phyloP scores from a whole-genome alignment of 2,329 filamentous ascomycete species.

The Penicillium sp. region DNA sequence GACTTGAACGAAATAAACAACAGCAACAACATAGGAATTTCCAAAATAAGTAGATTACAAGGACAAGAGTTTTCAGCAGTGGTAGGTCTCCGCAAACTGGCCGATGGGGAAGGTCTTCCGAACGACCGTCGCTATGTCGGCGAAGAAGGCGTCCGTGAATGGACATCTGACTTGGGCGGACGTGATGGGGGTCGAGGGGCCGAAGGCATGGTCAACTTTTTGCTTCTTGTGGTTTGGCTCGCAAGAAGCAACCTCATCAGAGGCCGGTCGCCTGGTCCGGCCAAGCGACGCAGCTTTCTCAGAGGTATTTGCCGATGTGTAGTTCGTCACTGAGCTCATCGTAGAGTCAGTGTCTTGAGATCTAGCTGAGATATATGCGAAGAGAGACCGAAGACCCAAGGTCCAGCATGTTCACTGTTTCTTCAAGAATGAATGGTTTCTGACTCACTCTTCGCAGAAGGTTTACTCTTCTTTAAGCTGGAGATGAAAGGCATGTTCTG shows the following conservation, averaged over 20 bases:
- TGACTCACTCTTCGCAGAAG: neutral
- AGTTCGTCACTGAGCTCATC: neutral
- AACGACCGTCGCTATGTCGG: constrained; percentile 22
- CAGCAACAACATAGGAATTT: too few species aligned
- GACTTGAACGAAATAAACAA: too few species aligned
- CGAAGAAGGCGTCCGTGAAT: constrained; percentile 27
- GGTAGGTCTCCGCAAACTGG: constrained; percentile 25
- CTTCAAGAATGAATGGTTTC: neutral
- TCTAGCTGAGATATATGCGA: too few species aligned
- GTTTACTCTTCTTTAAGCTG: neutral
- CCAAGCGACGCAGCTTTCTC: neutral
- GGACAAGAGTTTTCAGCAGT: too few species aligned
- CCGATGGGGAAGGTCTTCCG: constrained; percentile 25
- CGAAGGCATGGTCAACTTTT: neutral
- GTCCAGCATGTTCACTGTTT: neutral
- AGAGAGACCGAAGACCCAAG: neutral
- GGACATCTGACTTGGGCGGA: neutral
- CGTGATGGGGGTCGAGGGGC: neutral
- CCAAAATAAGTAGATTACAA: too few species aligned
- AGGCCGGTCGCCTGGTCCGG: neutral
- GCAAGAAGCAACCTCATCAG: neutral
- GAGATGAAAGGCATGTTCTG: neutral
- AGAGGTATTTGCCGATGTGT: neutral
- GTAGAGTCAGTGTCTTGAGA: neutral
- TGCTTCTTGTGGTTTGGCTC: neutral